Percentiles rank a stretch among this genome's conserved stretches.
Conservation (phyloP, 2,329 filamentous ascomycete genomes). For the Cladosporium austrohemisphaericum region DNA sequence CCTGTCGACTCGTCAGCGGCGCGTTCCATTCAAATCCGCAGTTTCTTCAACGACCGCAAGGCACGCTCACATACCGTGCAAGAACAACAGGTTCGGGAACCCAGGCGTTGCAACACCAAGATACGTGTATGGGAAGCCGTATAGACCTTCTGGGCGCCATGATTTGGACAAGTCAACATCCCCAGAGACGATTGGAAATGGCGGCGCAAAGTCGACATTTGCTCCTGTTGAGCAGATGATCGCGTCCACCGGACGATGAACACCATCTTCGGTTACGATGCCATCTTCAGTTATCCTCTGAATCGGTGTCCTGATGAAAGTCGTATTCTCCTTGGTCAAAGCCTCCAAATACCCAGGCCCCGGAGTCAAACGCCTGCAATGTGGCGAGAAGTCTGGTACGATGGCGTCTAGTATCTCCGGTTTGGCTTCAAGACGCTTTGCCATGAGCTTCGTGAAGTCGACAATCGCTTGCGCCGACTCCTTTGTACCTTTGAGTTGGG, state of each 20-base stretch:
- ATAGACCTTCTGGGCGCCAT: constrained; percentile 35
- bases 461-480: constrained; percentile 33
- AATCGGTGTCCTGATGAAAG: constrained; percentile 42
- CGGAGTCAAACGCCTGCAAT: constrained; percentile 44
- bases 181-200: constrained; percentile 29
- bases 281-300: constrained; percentile 36
- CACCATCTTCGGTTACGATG: constrained; percentile 39
- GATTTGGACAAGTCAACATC: constrained; percentile 24
- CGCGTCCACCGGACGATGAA: constrained; percentile 38
- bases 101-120: constrained; percentile 24
- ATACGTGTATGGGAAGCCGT: constrained; percentile 29
- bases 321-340: constrained; percentile 42
- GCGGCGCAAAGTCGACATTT: constrained; percentile 32
- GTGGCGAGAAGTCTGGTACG: constrained; percentile 42
- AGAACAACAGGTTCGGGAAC: constrained; percentile 25
- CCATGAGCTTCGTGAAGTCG: constrained; percentile 41
- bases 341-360: constrained; percentile 42
- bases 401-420: constrained; percentile 39
- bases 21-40: no score
- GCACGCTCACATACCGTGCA: constrained; percentile 15
- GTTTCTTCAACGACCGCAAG: not conserved
- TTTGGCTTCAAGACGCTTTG: constrained; percentile 32
- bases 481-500: constrained; percentile 37
- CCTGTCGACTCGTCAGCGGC: not conserved
- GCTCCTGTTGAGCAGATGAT: constrained; percentile 45